These are phyloP conservation scores for Parasitella parasitica DNA, from an alignment of 371 early-diverging fungal species.

Conservation along the genomic window DNA sequence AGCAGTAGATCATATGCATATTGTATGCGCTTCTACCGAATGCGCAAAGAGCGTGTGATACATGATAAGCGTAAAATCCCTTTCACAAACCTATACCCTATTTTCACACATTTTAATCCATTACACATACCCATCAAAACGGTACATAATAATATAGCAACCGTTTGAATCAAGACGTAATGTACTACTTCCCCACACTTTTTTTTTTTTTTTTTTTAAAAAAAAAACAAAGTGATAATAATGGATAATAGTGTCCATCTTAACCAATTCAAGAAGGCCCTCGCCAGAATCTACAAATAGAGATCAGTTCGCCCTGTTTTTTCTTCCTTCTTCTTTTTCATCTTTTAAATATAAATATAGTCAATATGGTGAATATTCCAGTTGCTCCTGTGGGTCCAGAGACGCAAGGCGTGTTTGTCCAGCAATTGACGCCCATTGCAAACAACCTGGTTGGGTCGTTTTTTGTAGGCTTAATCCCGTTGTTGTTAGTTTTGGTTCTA, in stretches of 20 bases:
- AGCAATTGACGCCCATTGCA: slow-evolving; percentile 42
- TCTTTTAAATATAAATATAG: background rate
- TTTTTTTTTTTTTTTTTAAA: background rate
- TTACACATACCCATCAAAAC: background rate
- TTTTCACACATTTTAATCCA: background rate
- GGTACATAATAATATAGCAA: background rate
- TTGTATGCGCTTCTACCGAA: too few relatives aligned
- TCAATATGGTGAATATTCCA: slow-evolving; percentile 33
- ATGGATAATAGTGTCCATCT: background rate
- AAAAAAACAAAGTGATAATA: too few relatives aligned
- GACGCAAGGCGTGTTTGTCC: slow-evolving; percentile 38
- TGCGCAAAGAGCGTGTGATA: too few relatives aligned
- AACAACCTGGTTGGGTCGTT: slow-evolving; percentile 41
- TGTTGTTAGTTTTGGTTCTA: slow-evolving; percentile 35
- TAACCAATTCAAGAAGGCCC: background rate
- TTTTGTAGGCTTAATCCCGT: slow-evolving; percentile 46
- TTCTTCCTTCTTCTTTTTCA: background rate
- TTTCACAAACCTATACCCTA: background rate
- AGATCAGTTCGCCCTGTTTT: background rate
- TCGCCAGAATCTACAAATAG: background rate
- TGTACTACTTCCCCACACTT: slow-evolving; percentile 8
- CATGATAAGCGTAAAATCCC: background rate
- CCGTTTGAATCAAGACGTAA: background rate
- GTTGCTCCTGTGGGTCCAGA: slow-evolving; percentile 22
- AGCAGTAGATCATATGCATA: too few relatives aligned